phyloP scores from a whole-genome alignment of 106 monocot species.

The Allium fistulosum region DNA sequence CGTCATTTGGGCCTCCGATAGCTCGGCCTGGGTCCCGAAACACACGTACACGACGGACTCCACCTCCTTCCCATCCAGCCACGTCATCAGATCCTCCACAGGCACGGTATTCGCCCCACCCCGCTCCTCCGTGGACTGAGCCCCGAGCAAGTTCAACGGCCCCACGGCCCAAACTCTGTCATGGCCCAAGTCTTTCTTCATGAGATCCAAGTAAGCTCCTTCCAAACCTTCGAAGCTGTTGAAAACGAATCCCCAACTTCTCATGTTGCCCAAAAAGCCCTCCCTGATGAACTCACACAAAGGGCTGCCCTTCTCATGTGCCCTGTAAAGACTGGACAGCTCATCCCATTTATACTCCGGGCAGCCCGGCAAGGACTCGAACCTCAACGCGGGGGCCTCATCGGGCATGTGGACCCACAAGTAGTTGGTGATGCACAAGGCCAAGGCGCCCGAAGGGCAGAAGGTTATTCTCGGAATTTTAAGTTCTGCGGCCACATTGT shows the following conservation, averaged over 20 bases:
- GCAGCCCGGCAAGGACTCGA: conserved; percentile 26
- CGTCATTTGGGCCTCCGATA: conserved; percentile 5
- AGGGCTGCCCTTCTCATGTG: conserved; percentile 15
- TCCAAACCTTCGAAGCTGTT: conserved; percentile 30
- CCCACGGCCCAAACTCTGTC: conserved; percentile 36
- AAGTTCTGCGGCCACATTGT: conserved; percentile 24
- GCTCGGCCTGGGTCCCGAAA: conserved; percentile 31
- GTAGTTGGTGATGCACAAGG: conserved; percentile 1
- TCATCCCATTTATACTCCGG: conserved; percentile 28
- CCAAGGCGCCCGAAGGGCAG: conserved; percentile 14
- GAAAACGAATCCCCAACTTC: conserved; percentile 31
- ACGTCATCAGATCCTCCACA: conserved; percentile 12
- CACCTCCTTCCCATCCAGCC: conserved; percentile 18
- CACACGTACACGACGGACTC: conserved; percentile 41
- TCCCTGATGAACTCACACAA: conserved; percentile 13
- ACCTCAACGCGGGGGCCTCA: not conserved
- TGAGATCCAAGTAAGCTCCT: conserved; percentile 12
- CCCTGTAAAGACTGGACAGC: conserved; percentile 19
- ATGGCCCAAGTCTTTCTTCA: conserved; percentile 11
- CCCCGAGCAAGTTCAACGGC: conserved; percentile 10
- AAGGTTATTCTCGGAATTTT: conserved; percentile 38
- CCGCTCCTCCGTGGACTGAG: not conserved
- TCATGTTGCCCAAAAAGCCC: conserved; percentile 13
- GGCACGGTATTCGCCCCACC: conserved; percentile 6
- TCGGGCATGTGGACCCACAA: conserved; percentile 23